Conservation (phyloP, 176 grass and related monocot genomes). For the Aechmea fasciata region DNA sequence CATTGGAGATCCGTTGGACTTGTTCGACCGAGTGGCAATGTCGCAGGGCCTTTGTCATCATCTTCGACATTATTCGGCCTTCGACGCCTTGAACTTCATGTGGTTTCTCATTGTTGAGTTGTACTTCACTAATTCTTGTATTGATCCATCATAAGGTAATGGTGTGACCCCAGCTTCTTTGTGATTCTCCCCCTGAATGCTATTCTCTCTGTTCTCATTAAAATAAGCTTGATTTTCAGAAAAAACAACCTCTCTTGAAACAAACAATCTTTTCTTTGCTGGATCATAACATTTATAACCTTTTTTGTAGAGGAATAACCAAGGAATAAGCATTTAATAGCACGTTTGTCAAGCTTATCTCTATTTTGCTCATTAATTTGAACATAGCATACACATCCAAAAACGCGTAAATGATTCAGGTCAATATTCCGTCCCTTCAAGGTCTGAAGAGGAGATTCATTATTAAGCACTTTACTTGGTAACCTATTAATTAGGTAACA, state of each 20-base stretch:
- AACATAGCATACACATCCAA: slow-evolving; percentile 5
- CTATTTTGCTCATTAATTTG: neutral
- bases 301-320: neutral
- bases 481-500: slow-evolving; percentile 13
- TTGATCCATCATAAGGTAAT: too few species aligned
- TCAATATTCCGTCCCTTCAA: slow-evolving; percentile 1
- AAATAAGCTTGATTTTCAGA: slow-evolving; percentile 1
- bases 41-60: too few species aligned
- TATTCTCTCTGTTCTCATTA: neutral
- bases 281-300: slow-evolving; percentile 8
- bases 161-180: too few species aligned
- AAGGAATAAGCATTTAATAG: slow-evolving; percentile 1
- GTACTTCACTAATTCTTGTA: too few species aligned
- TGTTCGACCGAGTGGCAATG: too few species aligned
- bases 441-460: neutral
- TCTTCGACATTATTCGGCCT: too few species aligned
- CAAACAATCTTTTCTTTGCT: neutral
- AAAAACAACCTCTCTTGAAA: slow-evolving; percentile 8
- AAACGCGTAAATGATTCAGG: neutral
- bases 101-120: too few species aligned
- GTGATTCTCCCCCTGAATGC: too few species aligned
- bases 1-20: too few species aligned
- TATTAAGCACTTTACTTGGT: neutral
- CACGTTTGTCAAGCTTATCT: neutral
- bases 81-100: too few species aligned